A percentile compares a stretch with the other conserved stretches of the same genome.
phyloP scores from a whole-genome alignment of 768 basidiomycete genomes.

The Vararia minispora region DNA sequence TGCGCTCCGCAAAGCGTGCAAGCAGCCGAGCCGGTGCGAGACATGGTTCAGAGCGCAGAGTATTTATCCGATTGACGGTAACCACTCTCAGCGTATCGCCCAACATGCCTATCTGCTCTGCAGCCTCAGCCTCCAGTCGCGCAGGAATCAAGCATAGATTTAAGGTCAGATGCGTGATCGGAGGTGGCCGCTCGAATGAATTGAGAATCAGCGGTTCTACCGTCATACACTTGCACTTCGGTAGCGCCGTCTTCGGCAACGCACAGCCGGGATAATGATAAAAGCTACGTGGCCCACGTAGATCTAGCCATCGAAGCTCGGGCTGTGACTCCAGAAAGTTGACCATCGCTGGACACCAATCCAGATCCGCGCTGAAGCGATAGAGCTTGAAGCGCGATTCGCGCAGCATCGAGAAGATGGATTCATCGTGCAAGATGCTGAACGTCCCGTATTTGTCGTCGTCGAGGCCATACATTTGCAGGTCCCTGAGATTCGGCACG shows the following conservation, averaged over 20 bases:
- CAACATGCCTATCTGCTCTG: background rate
- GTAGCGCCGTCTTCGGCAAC: too few species aligned
- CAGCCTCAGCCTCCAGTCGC: constrained; percentile 5
- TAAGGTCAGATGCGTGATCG: constrained; percentile 4
- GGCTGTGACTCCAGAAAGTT: constrained; percentile 7
- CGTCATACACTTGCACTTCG: too few species aligned
- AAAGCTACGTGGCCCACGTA: constrained; percentile 4
- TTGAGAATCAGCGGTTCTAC: too few species aligned
- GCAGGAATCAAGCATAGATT: constrained; percentile 5
- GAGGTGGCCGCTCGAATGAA: constrained; percentile 4
- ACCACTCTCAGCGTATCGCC: constrained; percentile 6
- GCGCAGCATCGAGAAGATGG: constrained; percentile 4
- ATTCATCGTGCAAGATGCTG: constrained; percentile 1
- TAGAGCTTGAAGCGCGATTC: constrained; percentile 8
- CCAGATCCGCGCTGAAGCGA: constrained; percentile 3
- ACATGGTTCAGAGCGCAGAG: constrained; percentile 6
- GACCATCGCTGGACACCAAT: constrained; percentile 5
- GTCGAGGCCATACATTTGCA: constrained; percentile 1
- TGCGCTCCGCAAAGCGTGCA: constrained; percentile 3
- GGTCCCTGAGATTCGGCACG: constrained; percentile 9
- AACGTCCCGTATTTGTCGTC: constrained; percentile 4
- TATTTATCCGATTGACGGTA: constrained; percentile 2
- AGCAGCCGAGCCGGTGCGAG: constrained; percentile 8
- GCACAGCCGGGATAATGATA: too few species aligned
- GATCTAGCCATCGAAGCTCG: constrained; percentile 6